These are phyloP conservation scores for Trametes villosa DNA, from an alignment of 768 basidiomycete genomes.

Conservation along the genomic window DNA sequence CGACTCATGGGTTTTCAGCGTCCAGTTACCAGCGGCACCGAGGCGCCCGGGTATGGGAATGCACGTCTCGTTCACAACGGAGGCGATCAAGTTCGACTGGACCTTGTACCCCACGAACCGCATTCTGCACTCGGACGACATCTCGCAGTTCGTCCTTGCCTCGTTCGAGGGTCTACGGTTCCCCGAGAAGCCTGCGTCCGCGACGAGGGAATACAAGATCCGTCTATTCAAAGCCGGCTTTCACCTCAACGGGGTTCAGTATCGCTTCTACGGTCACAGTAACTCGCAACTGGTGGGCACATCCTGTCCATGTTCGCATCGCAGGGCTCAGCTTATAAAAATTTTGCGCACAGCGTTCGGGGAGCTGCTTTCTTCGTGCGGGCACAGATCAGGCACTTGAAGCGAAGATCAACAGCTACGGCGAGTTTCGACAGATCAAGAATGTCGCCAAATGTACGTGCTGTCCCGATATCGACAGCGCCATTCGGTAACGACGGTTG, in stretches of 20 bases:
- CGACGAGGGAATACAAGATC: conserved; percentile 57
- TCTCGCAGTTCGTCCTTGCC: conserved; percentile 56
- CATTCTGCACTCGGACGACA: conserved; percentile 60
- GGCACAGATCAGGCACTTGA: conserved; percentile 64
- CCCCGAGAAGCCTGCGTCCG: conserved; percentile 52
- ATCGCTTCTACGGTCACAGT: conserved; percentile 73
- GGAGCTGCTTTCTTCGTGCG: conserved; percentile 65
- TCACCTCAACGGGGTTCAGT: conserved; percentile 59
- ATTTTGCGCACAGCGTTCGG: conserved; percentile 49
- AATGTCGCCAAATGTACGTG: conserved; percentile 64
- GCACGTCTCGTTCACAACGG: conserved; percentile 52
- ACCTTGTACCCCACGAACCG: conserved; percentile 59
- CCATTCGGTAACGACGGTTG: neutral
- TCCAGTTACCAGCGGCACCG: neutral
- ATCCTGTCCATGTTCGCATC: neutral
- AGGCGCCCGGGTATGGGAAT: conserved; percentile 43
- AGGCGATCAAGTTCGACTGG: conserved; percentile 55
- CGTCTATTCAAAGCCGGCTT: conserved; percentile 59
- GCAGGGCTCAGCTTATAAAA: neutral
- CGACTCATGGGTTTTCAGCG: conserved; percentile 53
- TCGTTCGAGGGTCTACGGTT: conserved; percentile 61
- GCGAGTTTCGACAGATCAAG: conserved; percentile 64
- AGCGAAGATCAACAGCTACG: conserved; percentile 56
- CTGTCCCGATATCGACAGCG: neutral
- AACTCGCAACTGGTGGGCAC: conserved; percentile 66